phyloP scores from a whole-genome alignment of 2,329 filamentous ascomycete species.

The Aspergillus vadensis region DNA sequence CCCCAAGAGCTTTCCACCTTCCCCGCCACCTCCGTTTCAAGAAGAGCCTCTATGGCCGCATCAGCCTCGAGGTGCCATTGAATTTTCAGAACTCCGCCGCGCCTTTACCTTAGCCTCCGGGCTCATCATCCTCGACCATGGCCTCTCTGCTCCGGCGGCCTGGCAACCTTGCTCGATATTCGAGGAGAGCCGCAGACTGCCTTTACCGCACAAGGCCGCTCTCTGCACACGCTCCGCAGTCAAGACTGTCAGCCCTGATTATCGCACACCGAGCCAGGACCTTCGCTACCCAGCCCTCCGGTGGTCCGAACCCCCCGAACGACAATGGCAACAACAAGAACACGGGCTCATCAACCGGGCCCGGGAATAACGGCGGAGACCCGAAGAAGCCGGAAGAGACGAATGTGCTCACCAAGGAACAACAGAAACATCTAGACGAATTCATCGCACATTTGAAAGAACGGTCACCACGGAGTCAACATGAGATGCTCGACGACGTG shows the following conservation, averaged over 20 bases:
- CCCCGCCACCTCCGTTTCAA: conserved; percentile 13
- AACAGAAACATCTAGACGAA: conserved; percentile 60
- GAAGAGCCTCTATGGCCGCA: conserved; percentile 32
- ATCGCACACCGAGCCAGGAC: conserved; percentile 37
- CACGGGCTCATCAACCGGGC: conserved; percentile 35
- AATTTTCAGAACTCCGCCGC: conserved; percentile 24
- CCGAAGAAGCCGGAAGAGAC: conserved; percentile 38
- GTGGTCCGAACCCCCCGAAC: conserved; percentile 48
- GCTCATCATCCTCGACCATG: conserved; percentile 55
- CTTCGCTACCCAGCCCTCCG: conserved; percentile 49
- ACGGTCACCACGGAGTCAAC: conserved; percentile 64
- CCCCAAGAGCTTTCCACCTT: conserved; percentile 28
- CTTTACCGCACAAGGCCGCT: conserved; percentile 53
- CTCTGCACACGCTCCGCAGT: conserved; percentile 42
- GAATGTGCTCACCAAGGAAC: conserved; percentile 54
- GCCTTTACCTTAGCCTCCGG: conserved; percentile 26
- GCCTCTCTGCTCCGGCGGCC: conserved; percentile 67
- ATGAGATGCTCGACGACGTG: conserved; percentile 59
- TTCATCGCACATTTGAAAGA: conserved; percentile 59
- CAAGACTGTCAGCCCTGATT: conserved; percentile 42
- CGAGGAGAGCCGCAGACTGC: conserved; percentile 58
- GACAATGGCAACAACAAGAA: conserved; percentile 29
- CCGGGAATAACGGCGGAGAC: conserved; percentile 49
- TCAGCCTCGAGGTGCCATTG: conserved; percentile 22
- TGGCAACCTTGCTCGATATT: conserved; percentile 65